Percentiles rank a stretch among this genome's conserved stretches.
Evolutionary conservation across 2,329 filamentous ascomycete genomes (phyloP).

Genomic region (Pseudomassariella vexata): DNA sequence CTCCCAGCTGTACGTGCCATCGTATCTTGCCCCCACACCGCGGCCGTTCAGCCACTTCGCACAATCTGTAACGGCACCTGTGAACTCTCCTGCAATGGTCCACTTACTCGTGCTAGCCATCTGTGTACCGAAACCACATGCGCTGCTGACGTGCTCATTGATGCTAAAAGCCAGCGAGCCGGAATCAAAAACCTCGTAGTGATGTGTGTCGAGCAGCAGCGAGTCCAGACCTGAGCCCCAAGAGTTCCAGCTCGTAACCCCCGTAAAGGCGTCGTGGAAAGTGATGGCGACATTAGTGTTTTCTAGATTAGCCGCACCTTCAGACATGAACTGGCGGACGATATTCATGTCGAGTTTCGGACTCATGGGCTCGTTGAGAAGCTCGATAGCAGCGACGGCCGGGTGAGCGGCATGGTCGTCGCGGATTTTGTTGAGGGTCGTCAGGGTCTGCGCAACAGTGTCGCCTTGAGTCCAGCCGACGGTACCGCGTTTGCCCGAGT

Average conservation of each 20-base stretch:
- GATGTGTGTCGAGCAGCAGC: conserved; percentile 70
- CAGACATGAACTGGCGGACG: conserved; percentile 31
- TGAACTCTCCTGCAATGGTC: conserved; percentile 73
- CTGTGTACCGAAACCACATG: conserved; percentile 61
- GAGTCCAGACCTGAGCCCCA: conserved; percentile 52
- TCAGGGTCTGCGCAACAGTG: conserved; percentile 30
- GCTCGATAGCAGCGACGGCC: conserved; percentile 61
- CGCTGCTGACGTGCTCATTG: conserved; percentile 61
- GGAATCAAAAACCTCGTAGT: conserved; percentile 74
- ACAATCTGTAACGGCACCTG: conserved; percentile 66
- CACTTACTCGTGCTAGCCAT: conserved; percentile 62
- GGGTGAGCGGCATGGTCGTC: conserved; percentile 29
- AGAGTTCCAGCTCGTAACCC: conserved; percentile 66
- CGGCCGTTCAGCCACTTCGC: conserved; percentile 62
- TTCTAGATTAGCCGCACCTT: conserved; percentile 33
- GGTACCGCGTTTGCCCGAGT: conserved; percentile 45
- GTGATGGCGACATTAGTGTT: conserved; percentile 55
- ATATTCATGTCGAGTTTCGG: conserved; percentile 43
- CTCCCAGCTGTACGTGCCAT: conserved; percentile 50
- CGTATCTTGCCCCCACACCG: conserved; percentile 63
- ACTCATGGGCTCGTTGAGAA: conserved; percentile 64
- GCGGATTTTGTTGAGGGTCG: conserved; percentile 48
- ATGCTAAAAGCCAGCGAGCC: conserved; percentile 61
- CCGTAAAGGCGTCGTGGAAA: conserved; percentile 70
- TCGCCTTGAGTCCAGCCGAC: conserved; percentile 19